Evolutionary conservation across 768 basidiomycete genomes (phyloP), one percentile per base, ranked within the genome.

Genomic region (Boletus sp.): DNA sequence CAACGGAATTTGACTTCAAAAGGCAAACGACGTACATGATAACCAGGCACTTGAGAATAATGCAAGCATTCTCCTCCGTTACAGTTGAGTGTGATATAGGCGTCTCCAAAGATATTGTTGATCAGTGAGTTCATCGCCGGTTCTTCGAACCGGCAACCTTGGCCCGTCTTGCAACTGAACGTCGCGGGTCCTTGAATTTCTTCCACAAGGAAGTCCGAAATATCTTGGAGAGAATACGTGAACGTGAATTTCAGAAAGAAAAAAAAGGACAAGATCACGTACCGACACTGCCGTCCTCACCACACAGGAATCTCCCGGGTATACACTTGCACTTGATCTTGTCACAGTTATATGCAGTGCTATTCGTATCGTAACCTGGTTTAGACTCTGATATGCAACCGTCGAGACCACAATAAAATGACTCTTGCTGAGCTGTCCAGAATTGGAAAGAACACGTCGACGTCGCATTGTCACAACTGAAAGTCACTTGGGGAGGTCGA

Each of bases 61-160:
- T 96, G 92, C 67, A 99, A 67, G 68, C 97, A 98, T 75, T 98
- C 97, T 20, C 97, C 96, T 6, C 91, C 86, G 1, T 89, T 76
- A 63, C 97, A 98, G 36, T 85, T 71, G 50, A 98, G 79, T 3
- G 92, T 89, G 67, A 99, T 99, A 67, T 86, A 90, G 1, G 77
- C 79, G 69, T 99, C 97, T 2, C 92, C 97, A 62, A 99, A 98
- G 63, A 99, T 87, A 59, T 89, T 86, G 67, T 89, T 84, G 73
- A 99, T 98, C 51, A 99, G 82, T 33, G 87, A 80, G 66, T 99
- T 97, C 97, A 99, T 98, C 0, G 90, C 94, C 0, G 93, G 92
- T 65, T 99, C 97, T 70, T 95, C 89, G 65, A 99, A 99, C 58
- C 79, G 83, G 74, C 95, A 98, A 8, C 86, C 90, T 47, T 79